Conservation (phyloP, 2,329 filamentous ascomycete species). For the Basipetospora sp. region DNA sequence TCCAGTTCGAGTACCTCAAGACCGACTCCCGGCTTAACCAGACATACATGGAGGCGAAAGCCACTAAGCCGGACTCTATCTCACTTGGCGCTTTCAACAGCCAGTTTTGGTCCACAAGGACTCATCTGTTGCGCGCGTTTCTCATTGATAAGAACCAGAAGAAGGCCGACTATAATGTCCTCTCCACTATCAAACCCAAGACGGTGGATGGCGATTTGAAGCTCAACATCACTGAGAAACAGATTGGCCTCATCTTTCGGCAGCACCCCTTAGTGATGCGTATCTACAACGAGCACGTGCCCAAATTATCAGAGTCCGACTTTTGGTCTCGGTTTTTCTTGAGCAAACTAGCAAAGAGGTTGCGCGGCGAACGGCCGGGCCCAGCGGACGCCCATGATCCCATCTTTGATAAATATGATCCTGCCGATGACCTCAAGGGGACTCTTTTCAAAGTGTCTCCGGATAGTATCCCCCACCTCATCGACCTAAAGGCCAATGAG, state of each 20-base stretch:
- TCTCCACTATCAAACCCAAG: slow-evolving; percentile 74
- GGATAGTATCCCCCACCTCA: slow-evolving; percentile 67
- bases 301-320: slow-evolving; percentile 58
- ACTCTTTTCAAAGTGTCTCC: slow-evolving; percentile 40
- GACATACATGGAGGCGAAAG: slow-evolving; percentile 74
- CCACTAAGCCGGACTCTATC: slow-evolving; percentile 72
- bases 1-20: slow-evolving; percentile 80
- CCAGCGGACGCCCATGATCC: slow-evolving; percentile 64
- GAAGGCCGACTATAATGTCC: slow-evolving; percentile 81
- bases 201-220: slow-evolving; percentile 60
- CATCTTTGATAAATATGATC: slow-evolving; percentile 74
- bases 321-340: slow-evolving; percentile 95
- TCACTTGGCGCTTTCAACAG: slow-evolving; percentile 67
- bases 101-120: slow-evolving; percentile 87
- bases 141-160: slow-evolving; percentile 79
- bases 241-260: slow-evolving; percentile 81
- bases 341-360: slow-evolving; percentile 74
- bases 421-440: slow-evolving; percentile 47
- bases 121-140: slow-evolving; percentile 74
- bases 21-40: slow-evolving; percentile 60
- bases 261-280: slow-evolving; percentile 84
- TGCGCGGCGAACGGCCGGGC: slow-evolving; percentile 75
- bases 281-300: slow-evolving; percentile 87
- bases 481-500: slow-evolving; percentile 87
- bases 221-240: slow-evolving; percentile 76